These are phyloP conservation scores for Monosporascus sp. DNA, from an alignment of 2,329 filamentous ascomycete species.

Conservation along the genomic window DNA sequence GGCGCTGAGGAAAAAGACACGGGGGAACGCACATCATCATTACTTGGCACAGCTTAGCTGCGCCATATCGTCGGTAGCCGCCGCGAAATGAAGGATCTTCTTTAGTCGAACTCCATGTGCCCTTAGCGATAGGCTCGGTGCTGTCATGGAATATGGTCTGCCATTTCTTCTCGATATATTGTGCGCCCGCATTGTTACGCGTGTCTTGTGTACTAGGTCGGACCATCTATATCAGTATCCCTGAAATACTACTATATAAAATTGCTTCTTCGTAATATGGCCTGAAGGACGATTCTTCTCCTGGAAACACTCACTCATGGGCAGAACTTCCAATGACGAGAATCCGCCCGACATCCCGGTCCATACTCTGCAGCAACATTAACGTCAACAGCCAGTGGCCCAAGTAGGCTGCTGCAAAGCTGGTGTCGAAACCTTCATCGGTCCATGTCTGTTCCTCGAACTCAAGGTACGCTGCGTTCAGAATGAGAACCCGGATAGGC, in stretches of 20 bases:
- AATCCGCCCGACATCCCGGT: constrained; percentile 11
- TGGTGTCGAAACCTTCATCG: constrained; percentile 16
- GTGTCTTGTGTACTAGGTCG: background rate
- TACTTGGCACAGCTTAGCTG: constrained; percentile 19
- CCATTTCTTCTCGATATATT: constrained; percentile 11
- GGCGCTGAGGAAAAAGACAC: background rate
- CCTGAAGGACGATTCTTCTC: too few relatives aligned
- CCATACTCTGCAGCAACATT: constrained; percentile 18
- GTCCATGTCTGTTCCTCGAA: constrained; percentile 11
- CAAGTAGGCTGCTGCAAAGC: constrained; percentile 17
- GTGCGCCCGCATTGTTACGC: background rate
- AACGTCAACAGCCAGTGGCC: constrained; percentile 20
- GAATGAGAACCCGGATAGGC: constrained; percentile 21
- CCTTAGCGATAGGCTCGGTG: constrained; percentile 16
- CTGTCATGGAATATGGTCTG: constrained; percentile 11
- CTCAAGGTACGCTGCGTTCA: constrained; percentile 21
- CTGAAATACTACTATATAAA: background rate
- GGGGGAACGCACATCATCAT: constrained; percentile 21
- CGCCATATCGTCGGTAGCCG: constrained; percentile 22
- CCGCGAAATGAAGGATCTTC: constrained; percentile 16
- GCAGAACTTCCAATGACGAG: constrained; percentile 12
- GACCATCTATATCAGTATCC: background rate
- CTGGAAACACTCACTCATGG: constrained; percentile 27
- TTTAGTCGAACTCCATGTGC: constrained; percentile 14
- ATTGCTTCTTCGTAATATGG: too few relatives aligned